A percentile compares a stretch with the other conserved stretches of the same genome.
Evolutionary conservation across 257 asterid genomes (phyloP).

Genomic region (Ajuga chamaepitys): DNA sequence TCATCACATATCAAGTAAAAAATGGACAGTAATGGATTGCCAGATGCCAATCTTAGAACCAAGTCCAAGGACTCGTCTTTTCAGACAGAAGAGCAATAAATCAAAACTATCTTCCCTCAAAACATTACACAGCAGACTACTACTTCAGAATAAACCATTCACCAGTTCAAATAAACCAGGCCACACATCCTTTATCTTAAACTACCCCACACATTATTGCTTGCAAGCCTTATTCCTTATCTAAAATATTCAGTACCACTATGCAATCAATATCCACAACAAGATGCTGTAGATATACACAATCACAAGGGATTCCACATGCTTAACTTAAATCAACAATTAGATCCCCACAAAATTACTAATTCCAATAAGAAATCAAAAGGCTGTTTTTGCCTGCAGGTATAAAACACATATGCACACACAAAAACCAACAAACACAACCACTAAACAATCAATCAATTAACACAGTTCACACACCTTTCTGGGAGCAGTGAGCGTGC

Average conservation of each 20-base stretch:
- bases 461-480: slow-evolving; percentile 51
- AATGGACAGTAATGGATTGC: background rate
- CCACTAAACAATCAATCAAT: background rate
- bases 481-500: slow-evolving; percentile 92
- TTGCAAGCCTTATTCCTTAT: background rate
- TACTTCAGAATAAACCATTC: background rate
- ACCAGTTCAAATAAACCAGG: slow-evolving; percentile 4
- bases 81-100: background rate
- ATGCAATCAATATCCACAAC: background rate
- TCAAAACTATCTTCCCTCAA: background rate
- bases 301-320: background rate
- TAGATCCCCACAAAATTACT: background rate
- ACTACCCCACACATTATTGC: background rate
- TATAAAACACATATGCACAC: background rate
- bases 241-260: background rate
- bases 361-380: background rate
- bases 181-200: background rate
- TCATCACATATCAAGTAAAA: background rate
- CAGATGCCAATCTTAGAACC: background rate
- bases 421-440: background rate
- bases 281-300: background rate
- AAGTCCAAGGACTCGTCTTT: background rate
- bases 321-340: slow-evolving; percentile 4
- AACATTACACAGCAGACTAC: background rate
- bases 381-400: background rate